Evolutionary conservation across 1,139 yeast species (phyloP), one percentile per base, ranked within the genome.

Genomic region (Pichia norvegensis): DNA sequence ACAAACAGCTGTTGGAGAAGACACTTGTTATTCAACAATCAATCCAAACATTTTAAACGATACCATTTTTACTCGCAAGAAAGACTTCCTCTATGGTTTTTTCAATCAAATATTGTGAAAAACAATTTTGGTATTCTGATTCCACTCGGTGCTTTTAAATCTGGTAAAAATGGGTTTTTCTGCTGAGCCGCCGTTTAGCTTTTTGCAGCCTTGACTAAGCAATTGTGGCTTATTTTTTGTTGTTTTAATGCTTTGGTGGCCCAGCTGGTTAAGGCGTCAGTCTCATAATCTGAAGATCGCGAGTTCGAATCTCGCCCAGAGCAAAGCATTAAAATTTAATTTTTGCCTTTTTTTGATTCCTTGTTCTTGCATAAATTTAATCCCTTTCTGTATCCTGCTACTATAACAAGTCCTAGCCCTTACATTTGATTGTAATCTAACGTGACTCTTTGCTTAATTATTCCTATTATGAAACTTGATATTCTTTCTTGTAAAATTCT

Each of bases 171-270:
- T n/a, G n/a, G n/a, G n/a, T n/a, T n/a, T n/a, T n/a, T n/a, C n/a
- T n/a, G n/a, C n/a, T n/a, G n/a, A n/a, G n/a, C n/a, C n/a, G n/a
- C n/a, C n/a, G n/a, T n/a, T n/a, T n/a, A n/a, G n/a, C n/a, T n/a
- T n/a, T n/a, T n/a, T n/a, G n/a, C n/a, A n/a, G n/a, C n/a, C 25
- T 23, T 23, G 8, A 5, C 6, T 9, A 9, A 23, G 8, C 8
- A 23, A 5, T 87, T 83, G 79, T 84, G 84, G 85, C 95, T 31
- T 42, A 41, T 29, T 39, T 25, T 40, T 29, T 8, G 2, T 9
- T 9, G 17, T 31, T 8, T 21, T 22, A 23, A 23, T 43, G 55
- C 55, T 52, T 52, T 52, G 49, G 55, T 52, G 55, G 55, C 55
- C 55, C 55, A 52, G 55, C 48, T 46, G 55, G 54, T 52, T 52